Evolutionary conservation across 352 stramenopile species (phyloP), one percentile per base, ranked within the genome.

Genomic region (Phytopythium oedochilum): DNA sequence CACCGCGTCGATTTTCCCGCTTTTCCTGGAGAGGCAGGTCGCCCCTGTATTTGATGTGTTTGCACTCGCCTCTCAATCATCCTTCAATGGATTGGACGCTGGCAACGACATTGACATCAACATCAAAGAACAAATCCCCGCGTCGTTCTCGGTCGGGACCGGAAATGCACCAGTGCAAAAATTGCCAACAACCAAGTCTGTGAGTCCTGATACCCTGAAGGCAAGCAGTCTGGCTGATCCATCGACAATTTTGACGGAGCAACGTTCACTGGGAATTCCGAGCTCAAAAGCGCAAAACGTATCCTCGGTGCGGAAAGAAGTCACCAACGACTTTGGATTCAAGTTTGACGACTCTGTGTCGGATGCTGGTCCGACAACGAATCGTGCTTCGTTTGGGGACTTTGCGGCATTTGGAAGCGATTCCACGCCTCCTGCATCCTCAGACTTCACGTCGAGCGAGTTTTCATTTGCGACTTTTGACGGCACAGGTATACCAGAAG

Each of bases 31-130:
- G 7, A 36, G 29, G 5, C 36, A 35, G 17, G 35, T 17, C 0
- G 28, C 51, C 22, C 63, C 62, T 26, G 48, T n/a, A 1, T 71
- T 71, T 44, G 63, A 71, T 48, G 55, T 71, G 10, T 71, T 71
- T 45, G 55, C 59, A 20, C 40, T 71, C 18, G 51, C 49, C 6
- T 53, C 60, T 35, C 26, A 53, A 11, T 71, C 63, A 17, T 60
- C 55, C 12, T 71, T 71, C 43, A 71, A 59, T 44, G 54, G 54
- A 8, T 12, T 71, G 38, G 63, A 71, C 53, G 58, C 59, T 43
- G 59, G 63, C 2, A 71, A 71, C 23, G 59, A 64, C n/a, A 56
- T 67, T 23, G 63, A 71, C 45, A 47, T 63, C n/a, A 63, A 60
- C 31, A 9, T 64, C 10, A 31, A 57, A 31, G 62, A 65, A 8